Base-by-base conservation (phyloP, 352 stramenopile species). In the Pythium scleroteichum region DNA sequence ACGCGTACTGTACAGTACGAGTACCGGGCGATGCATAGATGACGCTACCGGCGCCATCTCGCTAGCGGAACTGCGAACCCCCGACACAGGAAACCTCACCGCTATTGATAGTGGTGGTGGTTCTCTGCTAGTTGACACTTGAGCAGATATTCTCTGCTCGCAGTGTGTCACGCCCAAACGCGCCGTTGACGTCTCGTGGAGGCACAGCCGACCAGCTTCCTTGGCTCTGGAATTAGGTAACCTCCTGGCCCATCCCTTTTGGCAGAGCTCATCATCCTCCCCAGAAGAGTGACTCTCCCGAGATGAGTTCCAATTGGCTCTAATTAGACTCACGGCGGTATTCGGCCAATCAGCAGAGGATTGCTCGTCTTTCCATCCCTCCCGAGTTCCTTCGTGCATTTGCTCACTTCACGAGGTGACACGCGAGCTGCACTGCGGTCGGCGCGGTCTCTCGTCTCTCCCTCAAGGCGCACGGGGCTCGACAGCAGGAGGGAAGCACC, bases 241-340 rank as follows among this genome's bases (percentile, higher is more conserved):
- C 38, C 14, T 5, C 3, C 6, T 35, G 29, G 29, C 35, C 33
- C 50, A 22, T 57, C 9, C 32, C n/a, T 10, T 16, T 13, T 9
- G 16, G 24, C 20, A 53, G 33, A 41, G 52, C 52, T 22, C 52
- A 59, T 47, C 52, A 29, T 35, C 52, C 39, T n/a, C n/a, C 50
- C 50, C 20, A 38, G 50, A 24, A 20, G 50, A 57, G 50, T 57
- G 50, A 23, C 29, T 35, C 5, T 35, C 38, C 6, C 6, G 14
- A n/a, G 13, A 44, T 17, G 38, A 44, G 38, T 44, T 20, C 38
- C 38, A 20, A 20, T 20, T 44, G 13, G 38, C 13, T 44, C 38
- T 4, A 44, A 44, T n/a, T 20, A n/a, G 38, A 20, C 6, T 8
- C 17, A 17, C 6, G 13, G 38, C 10, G 17, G 6, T 44, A 44